Evolutionary conservation across 169 alveolate species (phyloP).

Genomic region (Neospora caninum): DNA sequence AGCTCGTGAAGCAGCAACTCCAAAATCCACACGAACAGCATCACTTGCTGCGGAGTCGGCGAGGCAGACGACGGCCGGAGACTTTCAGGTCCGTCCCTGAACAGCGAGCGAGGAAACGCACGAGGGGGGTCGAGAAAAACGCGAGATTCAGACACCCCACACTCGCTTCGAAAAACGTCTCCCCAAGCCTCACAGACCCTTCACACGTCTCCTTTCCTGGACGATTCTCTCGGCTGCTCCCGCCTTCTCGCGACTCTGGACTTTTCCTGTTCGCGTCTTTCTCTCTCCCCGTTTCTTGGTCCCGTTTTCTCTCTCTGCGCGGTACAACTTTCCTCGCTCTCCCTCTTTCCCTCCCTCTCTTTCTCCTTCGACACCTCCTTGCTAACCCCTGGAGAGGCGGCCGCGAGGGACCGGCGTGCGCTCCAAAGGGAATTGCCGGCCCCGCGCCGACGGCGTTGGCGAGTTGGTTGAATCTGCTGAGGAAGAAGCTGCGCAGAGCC

Average conservation of each 20-base stretch:
- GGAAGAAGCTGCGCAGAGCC: slow-evolving; percentile 22
- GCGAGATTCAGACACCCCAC: too few relatives aligned
- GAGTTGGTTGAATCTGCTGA: not conserved
- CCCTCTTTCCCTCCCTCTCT: not conserved
- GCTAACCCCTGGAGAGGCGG: not conserved
- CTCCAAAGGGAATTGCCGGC: not conserved
- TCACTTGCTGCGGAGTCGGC: slow-evolving; percentile 32
- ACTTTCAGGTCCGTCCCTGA: not conserved
- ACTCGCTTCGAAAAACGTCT: too few relatives aligned
- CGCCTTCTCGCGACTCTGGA: too few relatives aligned
- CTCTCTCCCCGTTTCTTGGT: not conserved
- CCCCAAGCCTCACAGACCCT: too few relatives aligned
- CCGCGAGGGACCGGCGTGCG: not conserved
- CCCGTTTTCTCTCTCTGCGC: not conserved
- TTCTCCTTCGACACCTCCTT: not conserved
- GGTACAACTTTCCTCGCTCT: not conserved
- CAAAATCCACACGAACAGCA: slow-evolving; percentile 51
- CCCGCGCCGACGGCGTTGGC: slow-evolving; percentile 13
- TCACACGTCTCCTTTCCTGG: too few relatives aligned
- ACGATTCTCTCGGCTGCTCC: too few relatives aligned
- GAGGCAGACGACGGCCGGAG: not conserved
- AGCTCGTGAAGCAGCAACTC: slow-evolving; percentile 30
- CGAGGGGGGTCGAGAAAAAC: not conserved
- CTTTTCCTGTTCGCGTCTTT: not conserved
- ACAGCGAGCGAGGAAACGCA: not conserved